phyloP scores from a whole-genome alignment of 306 rosid genomes.

The Castanea crenata region DNA sequence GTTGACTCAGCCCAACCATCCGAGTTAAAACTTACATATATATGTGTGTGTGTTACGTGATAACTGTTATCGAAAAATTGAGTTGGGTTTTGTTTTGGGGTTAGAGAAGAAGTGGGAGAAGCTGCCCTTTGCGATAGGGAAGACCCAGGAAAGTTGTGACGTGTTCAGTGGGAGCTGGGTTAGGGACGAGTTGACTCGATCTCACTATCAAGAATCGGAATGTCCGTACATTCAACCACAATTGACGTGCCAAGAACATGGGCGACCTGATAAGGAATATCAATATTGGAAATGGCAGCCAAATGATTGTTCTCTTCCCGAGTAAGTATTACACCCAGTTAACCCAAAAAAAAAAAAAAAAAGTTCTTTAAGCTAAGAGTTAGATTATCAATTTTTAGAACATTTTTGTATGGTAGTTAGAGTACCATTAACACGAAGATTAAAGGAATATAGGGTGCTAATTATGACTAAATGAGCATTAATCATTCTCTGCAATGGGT shows the following conservation, averaged over 20 bases:
- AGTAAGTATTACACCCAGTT: constrained; percentile 31
- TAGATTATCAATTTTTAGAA: no score
- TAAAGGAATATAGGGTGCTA: no score
- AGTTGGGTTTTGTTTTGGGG: constrained; percentile 15
- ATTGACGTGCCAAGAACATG: constrained; percentile 81
- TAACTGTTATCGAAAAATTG: neutral
- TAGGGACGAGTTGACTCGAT: constrained; percentile 61
- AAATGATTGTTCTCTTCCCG: constrained; percentile 76
- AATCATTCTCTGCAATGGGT: no score
- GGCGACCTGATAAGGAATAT: constrained; percentile 74
- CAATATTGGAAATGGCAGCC: constrained; percentile 95
- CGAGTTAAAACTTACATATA: neutral
- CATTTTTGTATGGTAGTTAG: no score
- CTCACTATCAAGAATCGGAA: constrained; percentile 80
- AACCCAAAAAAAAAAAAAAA: no score
- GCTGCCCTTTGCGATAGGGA: constrained; percentile 57
- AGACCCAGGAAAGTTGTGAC: constrained; percentile 62
- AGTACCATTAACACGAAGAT: no score
- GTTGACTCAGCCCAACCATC: constrained; percentile 25
- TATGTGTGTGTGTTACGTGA: no score
- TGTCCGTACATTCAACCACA: constrained; percentile 99
- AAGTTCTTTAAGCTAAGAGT: no score
- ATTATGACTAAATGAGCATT: no score
- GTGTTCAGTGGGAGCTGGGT: constrained; percentile 83
- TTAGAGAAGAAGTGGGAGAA: constrained; percentile 50